Evolutionary conservation across 2,329 filamentous ascomycete genomes (phyloP), one percentile per base, ranked within the genome.

Genomic region (Aureobasidium sp.): DNA sequence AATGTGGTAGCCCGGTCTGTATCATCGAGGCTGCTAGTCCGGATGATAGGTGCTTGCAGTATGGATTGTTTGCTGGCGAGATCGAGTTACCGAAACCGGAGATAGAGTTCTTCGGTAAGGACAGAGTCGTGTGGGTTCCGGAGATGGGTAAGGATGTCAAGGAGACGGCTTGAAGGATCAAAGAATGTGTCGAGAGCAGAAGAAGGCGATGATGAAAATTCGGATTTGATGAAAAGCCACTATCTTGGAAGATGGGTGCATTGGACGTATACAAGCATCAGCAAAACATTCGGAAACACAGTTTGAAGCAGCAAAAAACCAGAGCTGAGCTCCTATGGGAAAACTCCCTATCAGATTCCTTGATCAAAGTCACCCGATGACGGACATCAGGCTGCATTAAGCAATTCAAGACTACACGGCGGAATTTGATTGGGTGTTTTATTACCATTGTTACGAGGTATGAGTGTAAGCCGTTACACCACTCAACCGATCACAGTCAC

Each of bases 11-110:
- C 12, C 65, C 66, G 2, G 63, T 67, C n/a, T 52, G 62, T 10
- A 66, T 66, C 8, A 65, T 66, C 5, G 65, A 67, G 48, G 66
- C 62, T 0, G 37, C 43, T 17, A 59, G 56, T 20, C 66, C 66
- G 7, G 65, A 64, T 20, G 41, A 34, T 1, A 63, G 65, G 52
- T 66, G 66, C 41, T 52, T 67, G 63, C 65, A 67, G 61, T 67
- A 66, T 51, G 66, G 65, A 1, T 50, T 67, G 1, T 67, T 67
- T 51, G 62, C 66, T 17, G 37, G 52, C 5, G 59, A 63, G 29
- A 32, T 61, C 0, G 64, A 65, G 9, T 53, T 67, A 34, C 65
- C 65, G 15, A 59, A 41, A 29, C 65, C 66, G 4, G 64, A 64
- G 47, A 15, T 67, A 34, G 65, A 67, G 61, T 37, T 67, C 32